Evolutionary conservation across 768 basidiomycete species (phyloP), one percentile per base, ranked within the genome.

Genomic region (Dioszegia aurantiaca): DNA sequence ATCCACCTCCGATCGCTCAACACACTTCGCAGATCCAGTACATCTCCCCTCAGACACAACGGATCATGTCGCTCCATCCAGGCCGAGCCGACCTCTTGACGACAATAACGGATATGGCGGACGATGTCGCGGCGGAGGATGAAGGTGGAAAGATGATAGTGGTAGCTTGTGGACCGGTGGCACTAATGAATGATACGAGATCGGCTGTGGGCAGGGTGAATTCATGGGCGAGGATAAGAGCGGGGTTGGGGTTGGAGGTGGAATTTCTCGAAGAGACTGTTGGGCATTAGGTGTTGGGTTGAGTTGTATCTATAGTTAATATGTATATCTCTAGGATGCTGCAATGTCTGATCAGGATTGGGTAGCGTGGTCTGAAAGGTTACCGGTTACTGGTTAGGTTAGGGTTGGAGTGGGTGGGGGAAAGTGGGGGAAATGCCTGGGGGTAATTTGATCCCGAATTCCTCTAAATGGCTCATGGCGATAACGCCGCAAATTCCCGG

Each of bases 231-330:
- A 47, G 62, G 45, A 27, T 49, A 28, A 23, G 36, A 27, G 23
- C 8, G 4, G 51, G 51, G 2, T 24, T n/a, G 23, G 23, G 21
- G 39, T 6, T 6, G 33, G 59, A 41, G 24, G 56, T 69, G 24
- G 64, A 62, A 24, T 65, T 60, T 40, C 62, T 58, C 26, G 68
- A 69, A 37, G 68, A 69, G 52, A 69, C 68, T 5, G 44, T 69
- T 4, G 68, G 68, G 21, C 61, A 64, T 26, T 68, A 57, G 40
- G 40, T 42, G 17, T 33, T 6, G 33, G 33, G 33, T 6, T 17
- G 41, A 43, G 10, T 39, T 30, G 30, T 47, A 46, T 31, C 43
- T 51, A 48, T 48, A 48, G 10, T 36, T 27, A 19, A 9, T 9
- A 9, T 17, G 36, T 37, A 37, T 37, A n/a, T n/a, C n/a, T n/a